These are phyloP conservation scores for Dentipellis fragilis DNA, from an alignment of 768 basidiomycete species.

Conservation along the genomic window DNA sequence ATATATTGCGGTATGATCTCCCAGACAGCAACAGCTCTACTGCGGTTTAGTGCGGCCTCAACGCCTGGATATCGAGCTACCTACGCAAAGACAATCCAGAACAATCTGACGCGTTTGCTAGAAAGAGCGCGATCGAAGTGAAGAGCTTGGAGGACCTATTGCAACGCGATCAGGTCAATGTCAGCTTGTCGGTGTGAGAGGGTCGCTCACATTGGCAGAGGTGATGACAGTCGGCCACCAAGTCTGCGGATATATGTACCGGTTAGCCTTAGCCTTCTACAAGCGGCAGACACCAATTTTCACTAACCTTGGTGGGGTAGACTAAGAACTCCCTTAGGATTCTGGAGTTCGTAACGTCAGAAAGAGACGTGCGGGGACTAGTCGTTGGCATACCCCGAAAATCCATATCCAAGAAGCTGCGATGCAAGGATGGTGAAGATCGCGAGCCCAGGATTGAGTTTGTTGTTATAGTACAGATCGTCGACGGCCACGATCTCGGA, in stretches of 20 bases:
- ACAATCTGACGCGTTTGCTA: constrained; percentile 28
- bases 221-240: constrained; percentile 7
- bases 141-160: constrained; percentile 24
- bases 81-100: constrained; percentile 28
- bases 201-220: not conserved
- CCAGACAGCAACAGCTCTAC: constrained; percentile 15
- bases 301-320: constrained; percentile 13
- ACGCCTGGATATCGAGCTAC: constrained; percentile 16
- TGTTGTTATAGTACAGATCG: constrained; percentile 22
- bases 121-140: constrained; percentile 27
- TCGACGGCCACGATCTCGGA: constrained; percentile 25
- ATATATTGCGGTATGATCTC: constrained; percentile 31
- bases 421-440: constrained; percentile 32
- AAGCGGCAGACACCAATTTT: not conserved
- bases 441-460: constrained; percentile 32
- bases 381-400: constrained; percentile 20
- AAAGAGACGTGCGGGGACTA: no score
- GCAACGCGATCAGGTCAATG: no score
- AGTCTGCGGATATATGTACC: not conserved
- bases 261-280: no score
- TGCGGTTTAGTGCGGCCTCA: constrained; percentile 6
- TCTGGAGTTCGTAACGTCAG: not conserved
- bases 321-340: constrained; percentile 16
- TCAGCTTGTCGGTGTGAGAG: constrained; percentile 8
- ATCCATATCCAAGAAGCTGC: constrained; percentile 32